Conservation (phyloP, 1,284 basidiomycete species). For the Veloboletus limbatus region DNA sequence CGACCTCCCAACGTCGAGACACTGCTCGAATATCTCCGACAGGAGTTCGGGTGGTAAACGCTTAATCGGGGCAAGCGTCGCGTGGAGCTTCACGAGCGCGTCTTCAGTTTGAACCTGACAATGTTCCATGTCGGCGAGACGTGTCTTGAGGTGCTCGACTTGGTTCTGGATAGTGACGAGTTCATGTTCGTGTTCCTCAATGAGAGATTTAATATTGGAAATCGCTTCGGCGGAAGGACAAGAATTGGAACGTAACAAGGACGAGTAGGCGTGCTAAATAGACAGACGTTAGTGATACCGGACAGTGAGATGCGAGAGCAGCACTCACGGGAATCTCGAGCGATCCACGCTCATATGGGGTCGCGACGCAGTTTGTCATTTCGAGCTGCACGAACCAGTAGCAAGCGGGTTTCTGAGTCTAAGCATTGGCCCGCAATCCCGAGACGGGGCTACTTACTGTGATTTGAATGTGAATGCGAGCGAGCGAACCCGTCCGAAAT, state of each 20-base stretch:
- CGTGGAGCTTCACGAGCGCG: constrained; percentile 17
- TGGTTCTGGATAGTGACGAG: constrained; percentile 14
- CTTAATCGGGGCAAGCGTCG: constrained; percentile 27
- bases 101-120: constrained; percentile 6
- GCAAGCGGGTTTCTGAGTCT: no score
- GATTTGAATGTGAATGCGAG: no score
- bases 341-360: no score
- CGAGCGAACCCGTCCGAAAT: no score
- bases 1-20: constrained; percentile 7
- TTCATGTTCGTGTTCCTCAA: constrained; percentile 14
- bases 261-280: constrained; percentile 13
- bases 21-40: constrained; percentile 27
- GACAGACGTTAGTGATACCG: neutral
- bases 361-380: no score
- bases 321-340: constrained; percentile 16
- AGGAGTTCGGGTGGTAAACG: constrained; percentile 28
- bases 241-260: constrained; percentile 16
- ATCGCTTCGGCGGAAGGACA: constrained; percentile 12
- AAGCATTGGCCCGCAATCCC: no score
- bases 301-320: neutral
- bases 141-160: constrained; percentile 7
- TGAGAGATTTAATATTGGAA: no score
- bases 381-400: no score
- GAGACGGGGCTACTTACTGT: no score
- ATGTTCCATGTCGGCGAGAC: constrained; percentile 15